Conservation (phyloP, 1,284 basidiomycete genomes). For the Ustilago crameri region DNA sequence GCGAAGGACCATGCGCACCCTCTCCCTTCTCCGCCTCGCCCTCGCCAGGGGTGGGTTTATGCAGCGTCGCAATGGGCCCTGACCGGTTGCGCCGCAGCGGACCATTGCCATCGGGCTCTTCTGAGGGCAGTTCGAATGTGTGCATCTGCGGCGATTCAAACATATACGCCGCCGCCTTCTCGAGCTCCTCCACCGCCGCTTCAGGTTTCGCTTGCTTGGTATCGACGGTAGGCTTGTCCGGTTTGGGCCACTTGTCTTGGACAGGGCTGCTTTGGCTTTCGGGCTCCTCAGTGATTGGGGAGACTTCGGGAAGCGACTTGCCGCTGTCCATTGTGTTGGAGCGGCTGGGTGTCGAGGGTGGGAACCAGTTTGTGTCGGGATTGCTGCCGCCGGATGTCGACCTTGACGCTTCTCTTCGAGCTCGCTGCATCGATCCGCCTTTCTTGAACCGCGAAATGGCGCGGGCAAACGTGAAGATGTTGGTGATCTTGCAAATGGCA, state of each 20-base stretch:
- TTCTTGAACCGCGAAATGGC: conserved; percentile 66
- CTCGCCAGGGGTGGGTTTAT: conserved; percentile 1
- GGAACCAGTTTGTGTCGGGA: conserved; percentile 39
- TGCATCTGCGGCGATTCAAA: conserved; percentile 42
- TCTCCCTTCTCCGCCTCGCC: neutral
- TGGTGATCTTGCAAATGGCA: conserved; percentile 63
- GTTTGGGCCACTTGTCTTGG: no score
- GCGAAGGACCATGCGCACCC: no score
- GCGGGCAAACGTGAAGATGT: conserved; percentile 65
- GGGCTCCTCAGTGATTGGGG: conserved; percentile 30
- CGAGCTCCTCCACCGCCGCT: conserved; percentile 9
- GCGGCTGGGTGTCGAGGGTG: conserved; percentile 8
- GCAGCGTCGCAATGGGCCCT: conserved; percentile 28
- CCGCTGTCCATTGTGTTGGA: conserved; percentile 7
- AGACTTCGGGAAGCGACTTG: neutral
- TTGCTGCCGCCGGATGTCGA: conserved; percentile 24
- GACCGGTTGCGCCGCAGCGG: conserved; percentile 33
- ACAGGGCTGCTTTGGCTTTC: no score
- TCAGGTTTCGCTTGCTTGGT: neutral
- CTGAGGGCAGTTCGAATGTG: conserved; percentile 28
- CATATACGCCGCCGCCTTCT: conserved; percentile 23
- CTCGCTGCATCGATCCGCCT: conserved; percentile 31
- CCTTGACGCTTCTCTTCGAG: conserved; percentile 21
- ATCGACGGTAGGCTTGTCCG: neutral
- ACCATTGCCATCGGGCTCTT: conserved; percentile 31